Evolutionary conservation across 2,329 filamentous ascomycete species (phyloP), one percentile per base, ranked within the genome.

Genomic region (Ceratocystis huliohia): DNA sequence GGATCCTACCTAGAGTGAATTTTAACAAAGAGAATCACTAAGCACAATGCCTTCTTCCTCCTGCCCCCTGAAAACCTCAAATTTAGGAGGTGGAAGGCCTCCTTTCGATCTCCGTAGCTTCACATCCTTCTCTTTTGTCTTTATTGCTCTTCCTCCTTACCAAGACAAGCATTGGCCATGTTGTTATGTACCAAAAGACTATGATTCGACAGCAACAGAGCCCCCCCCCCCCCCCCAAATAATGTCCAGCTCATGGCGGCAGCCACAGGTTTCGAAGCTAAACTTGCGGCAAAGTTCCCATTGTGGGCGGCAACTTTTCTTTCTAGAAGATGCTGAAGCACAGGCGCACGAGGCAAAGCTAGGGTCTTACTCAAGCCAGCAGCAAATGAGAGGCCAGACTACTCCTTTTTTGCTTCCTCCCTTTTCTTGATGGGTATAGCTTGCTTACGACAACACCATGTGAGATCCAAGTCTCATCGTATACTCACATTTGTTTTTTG

Each of bases 21-120:
- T 53, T 25, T 6, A 53, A 41, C 37, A 41, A 41, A 41, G 37
- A 13, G 5, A 15, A 41, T 41, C 37, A 45, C 61, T 17, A 41
- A 41, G 13, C 37, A 41, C 37, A 15, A 41, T 15, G 37, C 37
- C 37, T 15, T 13, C 37, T 3, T 41, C 3, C 37, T 8, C 25
- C 37, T 46, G 10, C 25, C 44, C 61, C 56, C 28, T 59, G 28
- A 59, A 59, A 30, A 13, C 28, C 56, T n/a, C 25, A 37, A 28
- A 28, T n/a, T 30, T 37, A 59, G 25, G 56, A 59, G n/a, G 37
- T 63, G 61, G 61, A 63, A 25, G 44, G 44, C 37, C 44, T 63
- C 61, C 61, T 46, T 63, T 44, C 20, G 61, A 63, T 63, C 20
- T 63, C 22, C 44, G 25, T 33, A 7, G 46, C n/a, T 44, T 13